Evolutionary conservation across 2,329 filamentous ascomycete species (phyloP), one percentile per base, ranked within the genome.

Genomic region (Cordyceps sp.): DNA sequence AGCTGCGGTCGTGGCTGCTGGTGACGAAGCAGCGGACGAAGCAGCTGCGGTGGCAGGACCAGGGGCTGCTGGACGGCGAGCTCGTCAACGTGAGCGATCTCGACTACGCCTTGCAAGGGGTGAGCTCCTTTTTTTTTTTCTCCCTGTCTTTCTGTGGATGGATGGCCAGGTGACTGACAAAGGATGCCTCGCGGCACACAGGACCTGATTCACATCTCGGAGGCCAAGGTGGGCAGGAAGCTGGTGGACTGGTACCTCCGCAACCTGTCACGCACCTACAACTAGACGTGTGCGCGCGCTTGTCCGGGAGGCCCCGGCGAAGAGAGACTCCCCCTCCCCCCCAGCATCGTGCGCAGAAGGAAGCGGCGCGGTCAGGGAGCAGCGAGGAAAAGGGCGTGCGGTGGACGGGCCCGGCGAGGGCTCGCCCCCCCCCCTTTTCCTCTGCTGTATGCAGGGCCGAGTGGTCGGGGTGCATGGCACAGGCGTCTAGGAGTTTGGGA

Each of bases 1-100:
- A 93, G 63, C 70, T 98, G 43, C 78, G 90, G 45, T 80, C 81
- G 37, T 93, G 85, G 80, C 66, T 98, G 38, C 64, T 98, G 40
- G 85, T 98, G 41, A 96, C 92, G 69, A 98, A 98, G 75, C 90
- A 98, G 69, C 80, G 90, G 52, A 94, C 83, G 54, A 81, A 92
- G 64, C 90, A 98, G 64, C 73, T 92, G 44, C 78, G 90, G 59
- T 96, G 88, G 83, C 78, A 73, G 41, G 90, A 75, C 40, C 82
- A 84, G 48, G 82, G 82, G 26, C 64, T 98, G 42, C 59, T 98
- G 39, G 88, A 96, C 43, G 90, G 90, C 37, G 90, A 98, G 46
- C 69, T 85, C 42, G 79, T 92, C 48, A 93, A 88, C 54, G 83
- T 84, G 42, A 92, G 82, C 58, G 90, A 98, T 55, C 69, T 98